phyloP scores from a whole-genome alignment of 1,284 basidiomycete genomes.

The Hymenochaete sp. region DNA sequence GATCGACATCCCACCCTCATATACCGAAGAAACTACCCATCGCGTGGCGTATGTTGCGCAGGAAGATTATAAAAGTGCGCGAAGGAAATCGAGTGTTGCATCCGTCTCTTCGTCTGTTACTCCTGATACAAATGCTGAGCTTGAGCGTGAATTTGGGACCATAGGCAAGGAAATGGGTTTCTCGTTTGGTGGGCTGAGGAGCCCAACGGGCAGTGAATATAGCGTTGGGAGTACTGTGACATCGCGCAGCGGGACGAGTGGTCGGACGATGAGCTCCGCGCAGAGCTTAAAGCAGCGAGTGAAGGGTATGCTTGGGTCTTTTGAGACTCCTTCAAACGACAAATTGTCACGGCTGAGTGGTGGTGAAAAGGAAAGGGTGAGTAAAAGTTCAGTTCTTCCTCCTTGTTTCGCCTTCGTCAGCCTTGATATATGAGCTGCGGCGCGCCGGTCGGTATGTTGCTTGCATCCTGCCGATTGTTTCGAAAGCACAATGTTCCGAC shows the following conservation, averaged over 20 bases:
- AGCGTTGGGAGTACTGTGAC: slow-evolving; percentile 7
- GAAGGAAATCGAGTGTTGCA: neutral
- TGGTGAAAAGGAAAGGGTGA: neutral
- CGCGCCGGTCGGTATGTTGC: neutral
- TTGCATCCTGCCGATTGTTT: neutral
- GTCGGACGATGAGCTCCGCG: slow-evolving; percentile 13
- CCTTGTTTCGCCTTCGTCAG: neutral
- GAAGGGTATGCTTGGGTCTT: slow-evolving; percentile 5
- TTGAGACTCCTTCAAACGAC: neutral
- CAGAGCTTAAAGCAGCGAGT: slow-evolving; percentile 9
- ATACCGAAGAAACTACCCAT: neutral
- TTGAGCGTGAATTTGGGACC: slow-evolving; percentile 4
- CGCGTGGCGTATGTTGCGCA: neutral
- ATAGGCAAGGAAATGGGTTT: neutral
- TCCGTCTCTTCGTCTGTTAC: slow-evolving; percentile 1
- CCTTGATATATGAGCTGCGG: neutral
- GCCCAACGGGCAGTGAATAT: slow-evolving; percentile 14
- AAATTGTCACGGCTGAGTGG: neutral
- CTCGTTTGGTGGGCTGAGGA: slow-evolving; percentile 1
- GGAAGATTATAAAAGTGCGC: neutral
- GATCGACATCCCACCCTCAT: slow-evolving; percentile 11
- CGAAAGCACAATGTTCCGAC: no score
- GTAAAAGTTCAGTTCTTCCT: neutral
- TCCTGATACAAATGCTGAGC: neutral
- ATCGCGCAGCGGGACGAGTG: slow-evolving; percentile 8